Base-by-base conservation (phyloP, 768 basidiomycete species). In the Lentinula sp. region DNA sequence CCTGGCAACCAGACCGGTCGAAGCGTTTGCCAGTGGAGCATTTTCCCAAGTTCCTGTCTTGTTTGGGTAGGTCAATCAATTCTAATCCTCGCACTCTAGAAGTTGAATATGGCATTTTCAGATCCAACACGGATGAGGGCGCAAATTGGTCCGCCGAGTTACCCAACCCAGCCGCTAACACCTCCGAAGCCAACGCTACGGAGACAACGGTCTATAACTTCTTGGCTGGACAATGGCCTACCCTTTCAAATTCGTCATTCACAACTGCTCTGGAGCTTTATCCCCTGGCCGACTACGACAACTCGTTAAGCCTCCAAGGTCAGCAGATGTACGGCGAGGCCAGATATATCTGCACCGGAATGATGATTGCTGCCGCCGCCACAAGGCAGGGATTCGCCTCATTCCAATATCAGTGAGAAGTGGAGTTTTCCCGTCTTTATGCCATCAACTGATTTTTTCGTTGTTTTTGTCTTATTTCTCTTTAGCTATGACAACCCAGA, bases 271-370 rank as follows among this genome's bases (percentile, higher is more conserved):
- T 77, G n/a, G 60, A 64, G 5, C 64, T 71, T 7, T 79, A 79
- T 59, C 76, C 78, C 0, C 61, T 77, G 20, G 57, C 63, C 5
- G 69, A 70, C 45, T 79, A 69, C 64, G 62, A 68, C 37, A 66
- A 62, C 10, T 75, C 73, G 6, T 70, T 76, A 37, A 74, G 75
- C 57, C 67, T 75, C 8, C 77, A 78, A 61, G 76, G 72, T 8
- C 76, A 77, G 53, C 76, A 77, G 62, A 79, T 79, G 75, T 79
- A 79, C 61, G 78, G 78, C 33, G 78, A 79, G 59, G 70, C 70
- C 57, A 65, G 78, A 53, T 79, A 77, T 54, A 77, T 79, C n/a
- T 79, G 78, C 61, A 74, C 73, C 7, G 76, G 77, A 13, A 64
- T 65, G 12, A 64, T 78, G 67, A 72, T 79, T 50, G 64, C 73